Evolutionary conservation across 805 yeast genomes (phyloP), one percentile per base, ranked within the genome.

Genomic region (Candida arabinofermentans): DNA sequence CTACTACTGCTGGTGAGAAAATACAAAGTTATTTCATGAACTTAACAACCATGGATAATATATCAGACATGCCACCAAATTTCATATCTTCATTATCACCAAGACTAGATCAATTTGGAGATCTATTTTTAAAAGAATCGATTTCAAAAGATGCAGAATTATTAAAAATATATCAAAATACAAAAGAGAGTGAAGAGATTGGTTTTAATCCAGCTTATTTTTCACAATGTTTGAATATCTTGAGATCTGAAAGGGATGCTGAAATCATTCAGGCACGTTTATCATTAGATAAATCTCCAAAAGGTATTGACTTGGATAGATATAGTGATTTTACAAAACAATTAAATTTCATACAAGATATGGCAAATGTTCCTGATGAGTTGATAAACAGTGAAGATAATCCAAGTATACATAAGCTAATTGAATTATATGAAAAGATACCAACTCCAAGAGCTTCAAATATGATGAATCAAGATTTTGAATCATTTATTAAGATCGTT

Each of bases 61-160:
- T 46, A 8, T 46, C 49, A 17, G 34, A 42, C 12, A 30, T 51
- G 33, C 44, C 40, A n/a, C 53, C 54, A n/a, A 49, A 47, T 39
- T 49, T 53, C 41, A 43, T 34, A 9, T 26, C 49, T 14, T 37
- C 47, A 14, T 29, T 51, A 24, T 27, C 36, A 16, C 35, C 41
- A 16, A 35, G 47, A 14, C 14, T 58, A 8, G 9, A 29, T 8
- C 41, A 39, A 14, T 59, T 56, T 43, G 63, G 61, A 9, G 53
- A 48, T 24, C 27, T 44, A 24, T 31, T 45, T 13, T 37, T 55
- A 33, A 41, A 41, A 19, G 53, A 48, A 12, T 24, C 44, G 2
- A 34, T 55, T 4, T 36, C 41, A 22, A 48, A 52, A 29, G 51
- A 50, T 26, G 47, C 38, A 19, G 24, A 38, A 5, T 35, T 52